Evolutionary conservation across 1,139 yeast genomes (phyloP).

Genomic region (Spathaspora sp.): DNA sequence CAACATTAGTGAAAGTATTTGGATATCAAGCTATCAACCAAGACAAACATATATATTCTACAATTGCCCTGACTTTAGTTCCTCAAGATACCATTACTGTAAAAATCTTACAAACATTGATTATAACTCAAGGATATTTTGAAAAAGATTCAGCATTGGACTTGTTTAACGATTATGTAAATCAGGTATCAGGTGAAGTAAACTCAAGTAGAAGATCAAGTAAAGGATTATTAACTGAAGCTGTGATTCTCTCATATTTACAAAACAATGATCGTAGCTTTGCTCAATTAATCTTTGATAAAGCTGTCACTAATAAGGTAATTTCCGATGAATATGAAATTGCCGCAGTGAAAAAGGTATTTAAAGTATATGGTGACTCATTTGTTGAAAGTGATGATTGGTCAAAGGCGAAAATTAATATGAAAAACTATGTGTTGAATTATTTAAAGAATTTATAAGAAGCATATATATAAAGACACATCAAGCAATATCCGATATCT

Average conservation of each 20-base stretch:
- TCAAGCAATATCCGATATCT: background rate
- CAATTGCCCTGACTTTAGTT: slow-evolving; percentile 48
- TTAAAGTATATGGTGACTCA: slow-evolving; percentile 61
- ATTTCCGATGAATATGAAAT: slow-evolving; percentile 45
- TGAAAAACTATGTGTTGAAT: slow-evolving; percentile 9
- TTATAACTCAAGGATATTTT: slow-evolving; percentile 49
- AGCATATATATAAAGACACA: background rate
- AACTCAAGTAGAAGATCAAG: slow-evolving; percentile 40
- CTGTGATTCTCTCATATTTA: slow-evolving; percentile 50
- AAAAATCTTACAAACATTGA: slow-evolving; percentile 40
- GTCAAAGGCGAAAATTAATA: slow-evolving; percentile 14
- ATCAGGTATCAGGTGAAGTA: slow-evolving; percentile 32
- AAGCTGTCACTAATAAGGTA: slow-evolving; percentile 46
- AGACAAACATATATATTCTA: slow-evolving; percentile 29
- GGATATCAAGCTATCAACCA: slow-evolving; percentile 43
- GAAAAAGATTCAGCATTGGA: slow-evolving; percentile 33
- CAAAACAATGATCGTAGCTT: slow-evolving; percentile 57
- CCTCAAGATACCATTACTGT: slow-evolving; percentile 33
- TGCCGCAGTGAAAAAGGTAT: slow-evolving; percentile 40
- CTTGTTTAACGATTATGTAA: slow-evolving; percentile 52
- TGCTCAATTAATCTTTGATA: slow-evolving; percentile 60
- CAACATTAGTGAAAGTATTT: slow-evolving; percentile 27
- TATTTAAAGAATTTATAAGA: slow-evolving; percentile 8
- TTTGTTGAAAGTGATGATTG: slow-evolving; percentile 33
- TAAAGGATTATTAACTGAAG: slow-evolving; percentile 51